Evolutionary conservation across 2,329 filamentous ascomycete genomes (phyloP), one percentile per base, ranked within the genome.

Genomic region (Dothistroma septosporum): DNA sequence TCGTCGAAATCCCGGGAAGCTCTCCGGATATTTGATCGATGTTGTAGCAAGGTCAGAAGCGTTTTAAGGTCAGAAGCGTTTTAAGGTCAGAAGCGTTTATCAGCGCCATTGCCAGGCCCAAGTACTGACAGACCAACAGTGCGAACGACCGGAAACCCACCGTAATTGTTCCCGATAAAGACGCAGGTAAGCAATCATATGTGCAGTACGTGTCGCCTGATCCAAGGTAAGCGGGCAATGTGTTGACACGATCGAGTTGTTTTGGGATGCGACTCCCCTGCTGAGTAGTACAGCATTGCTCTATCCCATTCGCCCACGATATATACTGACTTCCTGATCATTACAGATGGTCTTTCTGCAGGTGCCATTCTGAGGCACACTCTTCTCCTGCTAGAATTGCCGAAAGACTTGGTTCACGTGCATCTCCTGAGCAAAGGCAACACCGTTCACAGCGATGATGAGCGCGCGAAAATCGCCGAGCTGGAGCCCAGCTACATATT

Each of bases 121-220:
- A 11, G 11, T 62, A 63, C 59, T 70, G 55, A 53, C 22, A 16
- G n/a, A 8, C n/a, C 2, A 55, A 11, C 63, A 87, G 85, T 71
- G 84, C 80, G 19, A 67, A 75, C 16, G 74, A 82, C 11, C 73
- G 79, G 10, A 78, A 83, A 59, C 77, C 75, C 37, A 83, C 82
- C 0, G 72, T 89, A 19, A 84, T 90, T 14, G 79, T 88, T 0
- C 87, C 87, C 0, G 87, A 89, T 69, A 89, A 88, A 68, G 86
- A 89, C 66, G 85, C 85, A 28, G 24, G 24, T 28, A 28, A 28
- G 24, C 6, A 28, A 28, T 3, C 24, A 28, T 28, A 28, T 28
- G 24, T 28, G 24, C 24, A 28, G 24, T 28, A 28, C 24, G 6
- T 28, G 24, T 28, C 24, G 24, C 24, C 6, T 28, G 24, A 6